These are phyloP conservation scores for Nemania diffusa DNA, from an alignment of 2,329 filamentous ascomycete species.

Conservation along the genomic window DNA sequence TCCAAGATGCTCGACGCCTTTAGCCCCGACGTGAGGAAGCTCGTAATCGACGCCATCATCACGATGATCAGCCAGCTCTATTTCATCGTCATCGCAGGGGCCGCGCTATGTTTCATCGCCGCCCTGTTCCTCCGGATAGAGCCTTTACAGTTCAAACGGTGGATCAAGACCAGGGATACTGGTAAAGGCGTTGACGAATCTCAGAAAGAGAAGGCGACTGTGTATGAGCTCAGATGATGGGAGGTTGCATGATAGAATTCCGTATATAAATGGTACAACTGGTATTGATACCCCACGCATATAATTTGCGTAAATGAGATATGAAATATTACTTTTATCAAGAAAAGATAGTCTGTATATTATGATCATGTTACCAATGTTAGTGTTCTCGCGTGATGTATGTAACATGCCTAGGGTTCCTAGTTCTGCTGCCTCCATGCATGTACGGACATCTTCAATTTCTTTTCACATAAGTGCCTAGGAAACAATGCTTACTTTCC, in stretches of 20 bases:
- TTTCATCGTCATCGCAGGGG: conserved; percentile 44
- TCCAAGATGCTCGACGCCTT: conserved; percentile 41
- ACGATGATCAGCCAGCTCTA: conserved; percentile 44
- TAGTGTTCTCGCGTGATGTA: not conserved
- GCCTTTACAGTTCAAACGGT: conserved; percentile 24
- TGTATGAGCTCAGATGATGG: conserved; percentile 24
- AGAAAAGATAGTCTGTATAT: not conserved
- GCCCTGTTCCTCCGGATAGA: conserved; percentile 28
- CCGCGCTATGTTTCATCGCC: conserved; percentile 42
- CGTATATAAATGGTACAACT: conserved; percentile 29
- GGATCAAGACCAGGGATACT: conserved; percentile 9
- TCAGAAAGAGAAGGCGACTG: not conserved
- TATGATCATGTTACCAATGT: not conserved
- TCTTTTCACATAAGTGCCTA: no score
- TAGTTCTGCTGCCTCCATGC: no score
- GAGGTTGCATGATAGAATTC: conserved; percentile 8
- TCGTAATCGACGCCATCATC: conserved; percentile 43
- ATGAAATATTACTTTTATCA: conserved; percentile 20
- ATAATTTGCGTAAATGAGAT: conserved; percentile 20
- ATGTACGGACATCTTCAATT: no score
- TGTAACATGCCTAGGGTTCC: no score
- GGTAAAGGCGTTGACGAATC: not conserved
- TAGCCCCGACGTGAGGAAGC: conserved; percentile 32
- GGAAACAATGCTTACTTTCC: no score
- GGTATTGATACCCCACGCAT: conserved; percentile 32